Evolutionary conservation across 2,329 filamentous ascomycete genomes (phyloP).

Genomic region (Akanthomyces muscarius): DNA sequence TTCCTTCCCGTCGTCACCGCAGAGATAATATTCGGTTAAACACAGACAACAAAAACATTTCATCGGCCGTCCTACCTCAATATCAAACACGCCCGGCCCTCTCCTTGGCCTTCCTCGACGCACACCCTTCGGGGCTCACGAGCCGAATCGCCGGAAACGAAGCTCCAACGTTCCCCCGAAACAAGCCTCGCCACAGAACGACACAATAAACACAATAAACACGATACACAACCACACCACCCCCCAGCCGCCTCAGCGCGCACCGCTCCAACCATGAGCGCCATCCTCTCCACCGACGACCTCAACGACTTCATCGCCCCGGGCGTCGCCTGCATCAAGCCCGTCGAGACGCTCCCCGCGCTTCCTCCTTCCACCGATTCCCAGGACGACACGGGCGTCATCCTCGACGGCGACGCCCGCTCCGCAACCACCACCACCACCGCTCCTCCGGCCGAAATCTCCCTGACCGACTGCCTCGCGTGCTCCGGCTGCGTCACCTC

Average conservation of each 20-base stretch:
- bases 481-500: constrained; percentile 98
- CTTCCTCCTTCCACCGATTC: constrained; percentile 30
- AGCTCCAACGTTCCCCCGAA: not conserved
- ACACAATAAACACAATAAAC: not conserved
- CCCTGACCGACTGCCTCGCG: constrained; percentile 92
- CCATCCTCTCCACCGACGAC: constrained; percentile 93
- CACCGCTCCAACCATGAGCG: constrained; percentile 66
- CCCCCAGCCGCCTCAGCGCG: not conserved
- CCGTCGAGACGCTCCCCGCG: constrained; percentile 82
- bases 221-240: not conserved
- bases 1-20: not conserved
- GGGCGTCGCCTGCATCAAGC: constrained; percentile 96
- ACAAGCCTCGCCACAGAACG: no score
- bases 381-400: constrained; percentile 71
- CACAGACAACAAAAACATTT: no score
- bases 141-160: not conserved
- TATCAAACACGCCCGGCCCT: not conserved
- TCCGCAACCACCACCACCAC: constrained; percentile 43
- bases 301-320: constrained; percentile 99
- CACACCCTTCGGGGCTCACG: not conserved
- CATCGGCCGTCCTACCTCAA: no score
- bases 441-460: constrained; percentile 79
- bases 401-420: constrained; percentile 77
- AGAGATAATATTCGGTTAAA: no score
- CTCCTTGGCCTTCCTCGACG: not conserved